phyloP scores from a whole-genome alignment of 805 yeast species.

The Debaryomyces maramus region DNA sequence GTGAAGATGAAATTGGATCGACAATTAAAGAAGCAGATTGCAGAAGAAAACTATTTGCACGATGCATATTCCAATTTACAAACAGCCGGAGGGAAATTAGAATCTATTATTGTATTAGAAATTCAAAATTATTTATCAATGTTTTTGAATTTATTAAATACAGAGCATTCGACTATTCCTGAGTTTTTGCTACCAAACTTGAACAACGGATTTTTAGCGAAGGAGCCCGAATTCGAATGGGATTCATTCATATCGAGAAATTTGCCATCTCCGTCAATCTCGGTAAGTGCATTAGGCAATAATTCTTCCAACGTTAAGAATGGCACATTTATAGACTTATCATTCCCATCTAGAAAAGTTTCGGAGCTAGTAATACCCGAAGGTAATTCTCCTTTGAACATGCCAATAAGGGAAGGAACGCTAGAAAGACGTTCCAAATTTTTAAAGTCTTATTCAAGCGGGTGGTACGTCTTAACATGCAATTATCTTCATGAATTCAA shows the following conservation, averaged over 20 bases:
- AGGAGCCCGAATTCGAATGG: constrained; percentile 87
- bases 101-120: constrained; percentile 79
- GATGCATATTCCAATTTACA: constrained; percentile 89
- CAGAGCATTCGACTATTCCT: constrained; percentile 71
- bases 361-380: constrained; percentile 63
- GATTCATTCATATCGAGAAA: constrained; percentile 75
- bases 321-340: constrained; percentile 42
- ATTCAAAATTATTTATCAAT: constrained; percentile 77
- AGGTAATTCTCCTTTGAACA: constrained; percentile 67
- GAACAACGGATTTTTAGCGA: constrained; percentile 56
- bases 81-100: constrained; percentile 84
- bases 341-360: constrained; percentile 36
- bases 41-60: constrained; percentile 82
- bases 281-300: constrained; percentile 28
- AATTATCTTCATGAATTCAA: constrained; percentile 89
- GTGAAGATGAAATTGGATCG: constrained; percentile 70
- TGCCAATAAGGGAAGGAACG: constrained; percentile 66
- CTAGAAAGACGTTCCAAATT: constrained; percentile 90
- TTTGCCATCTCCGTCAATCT: constrained; percentile 35
- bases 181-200: constrained; percentile 65
- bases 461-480: constrained; percentile 90
- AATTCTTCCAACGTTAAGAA: constrained; percentile 24
- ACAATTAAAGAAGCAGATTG: constrained; percentile 73
- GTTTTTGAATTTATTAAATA: constrained; percentile 69
- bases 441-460: constrained; percentile 85